Conservation (phyloP, 2,329 filamentous ascomycete species). For the Diaporthe sp. region DNA sequence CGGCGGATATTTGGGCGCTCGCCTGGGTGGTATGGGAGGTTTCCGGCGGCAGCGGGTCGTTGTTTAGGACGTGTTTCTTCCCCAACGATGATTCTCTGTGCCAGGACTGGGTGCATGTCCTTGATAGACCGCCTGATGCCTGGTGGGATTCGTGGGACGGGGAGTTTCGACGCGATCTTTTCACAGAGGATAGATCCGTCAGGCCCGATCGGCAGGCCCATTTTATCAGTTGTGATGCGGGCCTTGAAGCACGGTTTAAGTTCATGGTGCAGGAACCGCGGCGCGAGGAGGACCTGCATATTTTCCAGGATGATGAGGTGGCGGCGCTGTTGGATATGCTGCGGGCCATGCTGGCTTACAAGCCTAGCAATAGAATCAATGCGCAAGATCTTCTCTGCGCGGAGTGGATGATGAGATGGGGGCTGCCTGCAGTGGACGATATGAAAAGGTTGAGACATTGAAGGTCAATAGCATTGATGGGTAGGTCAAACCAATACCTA, state of each 20-base stretch:
- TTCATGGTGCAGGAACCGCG: neutral
- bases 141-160: neutral
- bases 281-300: neutral
- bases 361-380: neutral
- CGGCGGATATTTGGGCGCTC: neutral
- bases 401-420: neutral
- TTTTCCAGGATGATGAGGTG: neutral
- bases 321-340: neutral
- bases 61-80: neutral
- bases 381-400: neutral
- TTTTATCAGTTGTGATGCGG: neutral
- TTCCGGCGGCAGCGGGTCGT: neutral
- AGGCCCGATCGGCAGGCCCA: neutral
- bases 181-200: neutral
- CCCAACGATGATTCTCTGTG: neutral
- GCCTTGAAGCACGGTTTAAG: neutral
- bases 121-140: neutral
- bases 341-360: neutral
- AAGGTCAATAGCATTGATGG: neutral
- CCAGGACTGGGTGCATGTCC: neutral
- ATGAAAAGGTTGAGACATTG: neutral
- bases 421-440: neutral
- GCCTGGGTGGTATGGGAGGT: neutral
- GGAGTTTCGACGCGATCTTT: neutral
- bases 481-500: neutral